Evolutionary conservation across 1,139 yeast genomes (phyloP), one percentile per base, ranked within the genome.

Genomic region (Diutina ranongensis): DNA sequence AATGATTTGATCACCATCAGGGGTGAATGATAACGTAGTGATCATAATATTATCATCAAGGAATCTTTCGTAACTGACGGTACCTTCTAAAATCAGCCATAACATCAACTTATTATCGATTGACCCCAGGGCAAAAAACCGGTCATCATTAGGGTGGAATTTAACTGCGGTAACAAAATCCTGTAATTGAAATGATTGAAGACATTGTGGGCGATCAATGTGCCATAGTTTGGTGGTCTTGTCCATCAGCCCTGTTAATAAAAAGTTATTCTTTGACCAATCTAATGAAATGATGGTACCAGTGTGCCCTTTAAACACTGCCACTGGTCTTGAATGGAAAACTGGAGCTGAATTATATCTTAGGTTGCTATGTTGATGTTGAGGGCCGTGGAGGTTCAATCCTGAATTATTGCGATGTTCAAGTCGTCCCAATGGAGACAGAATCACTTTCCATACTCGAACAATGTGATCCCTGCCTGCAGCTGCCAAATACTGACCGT

Each of bases 221-320:
- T 89, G 95, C 97, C 97, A 89, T 44, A 89, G 64, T 50, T 77
- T 74, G 1, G 80, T 95, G 0, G 94, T 82, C 52, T 78, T 76
- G 62, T 89, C 97, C 84, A 85, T 85, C 7, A 95, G 83, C 2
- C 94, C 83, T 0, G 94, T 73, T 1, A 88, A 59, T 31, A 89
- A 60, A 52, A 89, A 89, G 56, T 82, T 83, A 62, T 88, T 88
- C 53, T 83, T 83, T 48, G 94, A 83, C 97, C 97, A 89, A 55
- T 86, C 86, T 40, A 89, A 58, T 10, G 85, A 78, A 33, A 87
- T 62, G 22, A 89, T 72, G 50, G 86, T 83, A 45, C 76, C 75
- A 0, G 74, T 63, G 60, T 89, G 97, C 22, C 87, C 94, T 44
- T 59, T 63, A 50, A 78, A 83, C 18, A 73, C 72, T 28, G 76